Conservation (phyloP, 345 rosid species). For the Hirschfeldia incana region DNA sequence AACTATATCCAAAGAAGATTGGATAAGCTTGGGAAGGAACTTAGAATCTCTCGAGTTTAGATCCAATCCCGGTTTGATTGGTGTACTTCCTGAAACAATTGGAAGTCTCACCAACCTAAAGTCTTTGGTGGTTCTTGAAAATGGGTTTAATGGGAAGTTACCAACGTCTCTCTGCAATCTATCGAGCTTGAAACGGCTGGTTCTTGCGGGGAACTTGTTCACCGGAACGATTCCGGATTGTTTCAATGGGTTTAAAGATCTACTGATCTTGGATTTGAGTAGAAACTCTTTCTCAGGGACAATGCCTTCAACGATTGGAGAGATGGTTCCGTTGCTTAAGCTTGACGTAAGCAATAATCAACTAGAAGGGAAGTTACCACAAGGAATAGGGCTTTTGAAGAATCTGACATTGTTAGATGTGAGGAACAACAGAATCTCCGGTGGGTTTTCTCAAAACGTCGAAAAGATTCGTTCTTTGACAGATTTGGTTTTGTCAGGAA, state of each 20-base stretch:
- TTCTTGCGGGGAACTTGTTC: conserved; percentile 62
- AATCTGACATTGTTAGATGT: conserved; percentile 78
- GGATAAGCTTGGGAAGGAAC: conserved; percentile 55
- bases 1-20: conserved; percentile 41
- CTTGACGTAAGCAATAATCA: conserved; percentile 74
- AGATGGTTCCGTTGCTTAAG: conserved; percentile 67
- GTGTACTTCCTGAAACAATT: conserved; percentile 55
- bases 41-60: conserved; percentile 73
- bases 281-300: conserved; percentile 64
- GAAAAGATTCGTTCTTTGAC: conserved; percentile 58
- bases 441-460: conserved; percentile 57
- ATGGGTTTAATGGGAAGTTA: conserved; percentile 60
- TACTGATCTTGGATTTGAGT: conserved; percentile 76
- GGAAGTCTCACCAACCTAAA: conserved; percentile 61
- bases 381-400: conserved; percentile 50
- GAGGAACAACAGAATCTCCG: conserved; percentile 67
- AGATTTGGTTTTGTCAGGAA: conserved; percentile 63
- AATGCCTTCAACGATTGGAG: conserved; percentile 55
- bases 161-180: conserved; percentile 54
- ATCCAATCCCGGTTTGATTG: conserved; percentile 71
- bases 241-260: conserved; percentile 51
- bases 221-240: conserved; percentile 57
- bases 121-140: conserved; percentile 76
- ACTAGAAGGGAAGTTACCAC: conserved; percentile 55
- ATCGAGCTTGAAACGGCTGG: conserved; percentile 58